These are phyloP conservation scores for Alloascoidea hylecoeti DNA, from an alignment of 805 yeast genomes.

Conservation along the genomic window DNA sequence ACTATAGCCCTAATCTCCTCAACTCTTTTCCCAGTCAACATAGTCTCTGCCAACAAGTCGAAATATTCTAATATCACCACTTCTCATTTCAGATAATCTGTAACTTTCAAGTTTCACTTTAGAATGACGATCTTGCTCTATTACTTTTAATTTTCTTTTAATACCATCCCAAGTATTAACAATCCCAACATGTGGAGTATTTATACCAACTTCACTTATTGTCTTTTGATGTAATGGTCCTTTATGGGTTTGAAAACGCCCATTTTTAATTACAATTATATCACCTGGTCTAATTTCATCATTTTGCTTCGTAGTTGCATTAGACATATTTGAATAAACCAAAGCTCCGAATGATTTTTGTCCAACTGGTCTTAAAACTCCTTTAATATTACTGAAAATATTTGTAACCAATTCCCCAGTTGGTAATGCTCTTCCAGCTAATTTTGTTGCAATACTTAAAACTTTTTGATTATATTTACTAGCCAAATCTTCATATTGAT, in stretches of 20 bases:
- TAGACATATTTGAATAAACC: constrained; percentile 40
- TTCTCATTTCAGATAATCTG: constrained; percentile 55
- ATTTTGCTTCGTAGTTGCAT: constrained; percentile 31
- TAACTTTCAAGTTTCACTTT: constrained; percentile 46
- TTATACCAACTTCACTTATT: constrained; percentile 40
- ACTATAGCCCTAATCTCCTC: too few relatives aligned
- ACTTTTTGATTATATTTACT: constrained; percentile 36
- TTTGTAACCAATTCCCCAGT: constrained; percentile 15
- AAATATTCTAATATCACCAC: constrained; percentile 71
- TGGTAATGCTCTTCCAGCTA: constrained; percentile 14
- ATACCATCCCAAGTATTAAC: constrained; percentile 61
- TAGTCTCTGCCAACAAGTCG: constrained; percentile 63
- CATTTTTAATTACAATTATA: constrained; percentile 60
- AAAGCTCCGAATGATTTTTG: constrained; percentile 60
- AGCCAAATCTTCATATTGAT: constrained; percentile 33
- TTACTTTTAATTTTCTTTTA: constrained; percentile 57
- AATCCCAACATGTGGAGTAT: constrained; percentile 39
- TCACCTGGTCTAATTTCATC: constrained; percentile 78
- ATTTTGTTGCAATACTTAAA: constrained; percentile 26
- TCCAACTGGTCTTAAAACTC: constrained; percentile 44
- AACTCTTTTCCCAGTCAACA: constrained; percentile 60
- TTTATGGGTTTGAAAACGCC: constrained; percentile 54
- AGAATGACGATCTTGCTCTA: constrained; percentile 36
- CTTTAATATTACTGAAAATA: constrained; percentile 21
- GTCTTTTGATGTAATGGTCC: constrained; percentile 42